Evolutionary conservation across 2,329 filamentous ascomycete genomes (phyloP).

Genomic region (Phyllosticta ampelicida): DNA sequence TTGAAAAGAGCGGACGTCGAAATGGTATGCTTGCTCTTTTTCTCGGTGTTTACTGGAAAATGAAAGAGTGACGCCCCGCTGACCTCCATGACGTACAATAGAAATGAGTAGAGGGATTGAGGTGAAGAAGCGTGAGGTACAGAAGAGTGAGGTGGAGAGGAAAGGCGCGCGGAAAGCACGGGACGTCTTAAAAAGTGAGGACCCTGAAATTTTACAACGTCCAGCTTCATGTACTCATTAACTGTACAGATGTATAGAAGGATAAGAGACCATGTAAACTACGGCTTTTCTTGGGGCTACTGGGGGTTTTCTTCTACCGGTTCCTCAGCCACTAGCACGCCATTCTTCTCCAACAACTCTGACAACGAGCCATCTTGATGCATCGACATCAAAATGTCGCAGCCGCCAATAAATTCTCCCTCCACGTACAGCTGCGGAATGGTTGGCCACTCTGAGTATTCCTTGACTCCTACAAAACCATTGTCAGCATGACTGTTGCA

Average conservation of each 20-base stretch:
- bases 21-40: neutral
- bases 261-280: conserved; percentile 1
- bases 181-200: neutral
- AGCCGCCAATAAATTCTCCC: conserved; percentile 95
- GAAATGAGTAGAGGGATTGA: neutral
- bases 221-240: neutral
- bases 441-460: conserved; percentile 98
- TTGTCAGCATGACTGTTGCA: conserved; percentile 10
- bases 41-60: neutral
- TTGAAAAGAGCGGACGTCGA: neutral
- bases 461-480: conserved; percentile 68
- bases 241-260: conserved; percentile 5
- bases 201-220: neutral
- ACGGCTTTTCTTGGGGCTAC: conserved; percentile 11
- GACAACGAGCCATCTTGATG: conserved; percentile 91
- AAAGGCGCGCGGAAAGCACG: neutral
- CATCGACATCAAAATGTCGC: conserved; percentile 94
- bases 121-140: neutral
- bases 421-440: conserved; percentile 94
- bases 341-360: conserved; percentile 85
- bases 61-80: neutral
- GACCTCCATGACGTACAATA: neutral
- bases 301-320: conserved; percentile 11
- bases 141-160: neutral
- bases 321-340: conserved; percentile 60